phyloP scores from a whole-genome alignment of 176 grass and related monocot genomes.

The Panicum miliaceum region DNA sequence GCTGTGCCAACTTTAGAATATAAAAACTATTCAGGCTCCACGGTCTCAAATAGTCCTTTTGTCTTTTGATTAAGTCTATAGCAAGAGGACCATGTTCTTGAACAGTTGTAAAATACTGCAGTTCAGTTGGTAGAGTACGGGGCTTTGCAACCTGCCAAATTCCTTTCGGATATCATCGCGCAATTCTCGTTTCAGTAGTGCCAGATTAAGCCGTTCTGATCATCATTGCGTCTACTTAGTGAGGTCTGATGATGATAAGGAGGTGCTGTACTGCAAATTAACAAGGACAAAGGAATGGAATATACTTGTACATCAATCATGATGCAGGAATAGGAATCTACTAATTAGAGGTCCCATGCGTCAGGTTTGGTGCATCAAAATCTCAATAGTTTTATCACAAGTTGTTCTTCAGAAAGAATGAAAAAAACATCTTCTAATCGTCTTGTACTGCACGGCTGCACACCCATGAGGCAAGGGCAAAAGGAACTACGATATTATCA shows the following conservation, averaged over 20 bases:
- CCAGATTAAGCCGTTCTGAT: conserved; percentile 4
- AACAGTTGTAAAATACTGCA: conserved; percentile 18
- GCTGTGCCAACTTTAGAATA: conserved; percentile 23
- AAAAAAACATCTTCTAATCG: background rate
- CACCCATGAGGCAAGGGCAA: background rate
- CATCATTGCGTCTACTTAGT: conserved; percentile 27
- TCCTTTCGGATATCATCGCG: conserved; percentile 13
- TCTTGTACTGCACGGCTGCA: background rate
- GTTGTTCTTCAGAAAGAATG: background rate
- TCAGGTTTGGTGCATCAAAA: conserved; percentile 17
- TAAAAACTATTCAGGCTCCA: background rate
- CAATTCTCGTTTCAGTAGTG: background rate
- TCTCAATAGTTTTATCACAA: background rate
- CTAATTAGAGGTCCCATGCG: conserved; percentile 34
- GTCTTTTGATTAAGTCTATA: background rate
- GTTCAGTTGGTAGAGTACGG: background rate
- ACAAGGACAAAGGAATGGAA: conserved; percentile 32
- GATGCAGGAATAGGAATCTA: conserved; percentile 39
- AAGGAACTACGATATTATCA: background rate
- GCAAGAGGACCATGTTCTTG: background rate
- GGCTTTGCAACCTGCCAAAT: background rate
- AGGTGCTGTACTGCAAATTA: background rate
- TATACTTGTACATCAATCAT: conserved; percentile 30
- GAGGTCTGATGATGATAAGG: conserved; percentile 35
- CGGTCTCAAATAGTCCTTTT: background rate